Evolutionary conservation across 1,284 basidiomycete genomes (phyloP), one percentile per base, ranked within the genome.

Genomic region (Fomes fomentarius): DNA sequence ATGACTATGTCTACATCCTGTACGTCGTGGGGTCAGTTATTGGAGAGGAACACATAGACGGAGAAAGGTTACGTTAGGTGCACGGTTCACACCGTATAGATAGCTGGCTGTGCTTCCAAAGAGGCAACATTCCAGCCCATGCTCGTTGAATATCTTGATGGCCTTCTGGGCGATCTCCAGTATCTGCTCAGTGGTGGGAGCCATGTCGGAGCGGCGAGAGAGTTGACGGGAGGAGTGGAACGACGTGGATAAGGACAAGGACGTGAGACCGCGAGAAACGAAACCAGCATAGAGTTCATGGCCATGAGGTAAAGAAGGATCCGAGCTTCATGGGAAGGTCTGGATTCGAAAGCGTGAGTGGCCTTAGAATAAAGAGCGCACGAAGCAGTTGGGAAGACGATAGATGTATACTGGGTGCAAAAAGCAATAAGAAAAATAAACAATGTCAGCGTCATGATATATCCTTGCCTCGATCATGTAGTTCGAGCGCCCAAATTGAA

Each of bases 1-100:
- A 82, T 74, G 17, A 82, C 70, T 15, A 83, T 65, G 58, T 83
- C 82, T 11, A 81, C 71, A 59, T 83, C 81, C 81, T 82, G 61
- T 21, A 21, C 25, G n/a, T 5, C 12, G 19, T 12, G 26, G 15
- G 22, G 26, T 41, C 6, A 19, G 39, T 4, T 12, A 14, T 10
- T 14, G 39, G 25, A 11, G 7, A n/a, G n/a, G 21, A 19, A 7
- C 17, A 19, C 11, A 14, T 39, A 14, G 35, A 40, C 38, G 8
- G 11, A 12, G 9, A n/a, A n/a, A 41, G 21, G 50, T 28, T 22
- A 59, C 57, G 14, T 59, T 59, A 2, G 53, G 54, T 12, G 41
- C 43, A 8, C 57, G 52, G 11, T 24, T 21, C 10, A 53, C 50
- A 5, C 53, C 57, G 26, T 56, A 53, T 1, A 40, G 47, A 47